Conservation (phyloP, 345 rosid genomes). For the Dipteronia sinensis region DNA sequence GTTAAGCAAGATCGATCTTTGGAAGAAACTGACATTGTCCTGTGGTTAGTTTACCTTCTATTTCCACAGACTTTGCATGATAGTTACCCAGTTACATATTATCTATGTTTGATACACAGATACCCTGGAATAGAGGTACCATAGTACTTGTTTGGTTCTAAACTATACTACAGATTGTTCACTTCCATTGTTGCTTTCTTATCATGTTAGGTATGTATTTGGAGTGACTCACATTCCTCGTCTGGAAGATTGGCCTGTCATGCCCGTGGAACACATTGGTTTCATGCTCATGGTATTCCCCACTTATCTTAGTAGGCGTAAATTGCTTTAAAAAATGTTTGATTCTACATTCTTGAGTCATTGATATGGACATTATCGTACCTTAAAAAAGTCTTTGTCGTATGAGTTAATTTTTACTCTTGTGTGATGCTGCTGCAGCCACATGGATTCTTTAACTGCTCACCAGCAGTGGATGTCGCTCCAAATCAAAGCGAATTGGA, state of each 20-base stretch:
- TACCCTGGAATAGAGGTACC: background rate
- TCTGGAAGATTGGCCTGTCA: conserved; percentile 80
- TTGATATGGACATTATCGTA: background rate
- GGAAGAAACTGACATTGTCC: conserved; percentile 71
- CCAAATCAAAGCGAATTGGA: conserved; percentile 53
- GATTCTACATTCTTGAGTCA: background rate
- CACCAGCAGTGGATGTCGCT: conserved; percentile 70
- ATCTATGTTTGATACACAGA: background rate
- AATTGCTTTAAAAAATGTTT: background rate
- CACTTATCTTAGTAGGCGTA: background rate
- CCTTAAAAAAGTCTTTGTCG: background rate
- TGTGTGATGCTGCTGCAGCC: conserved; percentile 61
- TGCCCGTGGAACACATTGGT: conserved; percentile 73
- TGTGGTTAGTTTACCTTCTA: conserved; percentile 49
- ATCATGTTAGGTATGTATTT: conserved; percentile 58
- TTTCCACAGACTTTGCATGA: background rate
- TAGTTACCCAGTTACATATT: background rate
- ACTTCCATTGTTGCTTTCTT: background rate
- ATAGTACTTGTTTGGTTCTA: background rate
- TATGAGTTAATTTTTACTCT: background rate
- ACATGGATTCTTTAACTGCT: conserved; percentile 76
- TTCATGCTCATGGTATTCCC: conserved; percentile 61
- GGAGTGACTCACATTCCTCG: conserved; percentile 73
- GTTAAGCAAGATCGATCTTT: conserved; percentile 64
- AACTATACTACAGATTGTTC: background rate